These are phyloP conservation scores for Monosporascus sp. DNA, from an alignment of 2,329 filamentous ascomycete genomes.

Conservation along the genomic window DNA sequence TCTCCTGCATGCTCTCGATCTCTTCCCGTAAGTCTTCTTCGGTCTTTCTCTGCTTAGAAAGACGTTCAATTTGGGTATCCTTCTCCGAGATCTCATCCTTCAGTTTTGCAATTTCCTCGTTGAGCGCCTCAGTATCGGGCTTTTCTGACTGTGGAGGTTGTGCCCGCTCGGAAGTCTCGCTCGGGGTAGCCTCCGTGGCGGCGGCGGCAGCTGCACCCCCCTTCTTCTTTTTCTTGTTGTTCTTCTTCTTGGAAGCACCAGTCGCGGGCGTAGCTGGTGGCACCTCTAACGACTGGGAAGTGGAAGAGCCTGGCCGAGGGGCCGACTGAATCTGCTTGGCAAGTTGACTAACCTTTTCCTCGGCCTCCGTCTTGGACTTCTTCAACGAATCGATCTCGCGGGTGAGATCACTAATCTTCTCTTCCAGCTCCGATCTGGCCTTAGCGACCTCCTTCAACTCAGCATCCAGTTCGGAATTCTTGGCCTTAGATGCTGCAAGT, in stretches of 20 bases:
- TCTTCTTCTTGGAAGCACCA: slow-evolving; percentile 60
- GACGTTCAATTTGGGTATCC: slow-evolving; percentile 65
- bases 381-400: slow-evolving; percentile 38
- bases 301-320: slow-evolving; percentile 6
- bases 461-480: slow-evolving; percentile 19
- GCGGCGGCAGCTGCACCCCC: slow-evolving; percentile 42
- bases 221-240: slow-evolving; percentile 86
- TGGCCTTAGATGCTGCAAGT: slow-evolving; percentile 19
- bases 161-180: slow-evolving; percentile 32
- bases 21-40: slow-evolving; percentile 80
- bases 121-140: slow-evolving; percentile 32
- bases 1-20: slow-evolving; percentile 76
- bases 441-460: slow-evolving; percentile 35
- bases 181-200: slow-evolving; percentile 30
- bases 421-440: slow-evolving; percentile 27
- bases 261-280: slow-evolving; percentile 21
- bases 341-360: slow-evolving; percentile 37
- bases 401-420: slow-evolving; percentile 39
- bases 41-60: slow-evolving; percentile 65
- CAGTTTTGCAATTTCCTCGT: slow-evolving; percentile 45
- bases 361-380: slow-evolving; percentile 32
- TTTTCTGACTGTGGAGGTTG: slow-evolving; percentile 24
- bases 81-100: slow-evolving; percentile 56
- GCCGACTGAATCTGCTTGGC: slow-evolving; percentile 29
- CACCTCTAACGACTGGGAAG: slow-evolving; percentile 19